Evolutionary conservation across 768 basidiomycete species (phyloP).

Genomic region (Lyophyllum shimeji): DNA sequence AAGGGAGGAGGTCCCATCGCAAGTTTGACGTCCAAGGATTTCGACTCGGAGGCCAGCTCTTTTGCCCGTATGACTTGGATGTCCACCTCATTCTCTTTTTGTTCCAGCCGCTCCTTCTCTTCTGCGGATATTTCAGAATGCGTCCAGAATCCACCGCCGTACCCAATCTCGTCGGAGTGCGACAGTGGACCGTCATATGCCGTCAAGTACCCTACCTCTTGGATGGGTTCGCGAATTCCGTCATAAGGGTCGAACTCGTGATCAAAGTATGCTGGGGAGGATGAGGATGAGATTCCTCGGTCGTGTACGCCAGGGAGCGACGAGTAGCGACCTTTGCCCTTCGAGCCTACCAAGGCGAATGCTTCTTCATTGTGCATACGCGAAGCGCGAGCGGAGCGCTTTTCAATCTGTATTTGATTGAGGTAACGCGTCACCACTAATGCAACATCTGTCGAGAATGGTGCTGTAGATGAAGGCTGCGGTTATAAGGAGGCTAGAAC

Average conservation of each 20-base stretch:
- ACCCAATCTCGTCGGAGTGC: slow-evolving; percentile 27
- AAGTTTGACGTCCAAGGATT: slow-evolving; percentile 12
- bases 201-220: slow-evolving; percentile 4
- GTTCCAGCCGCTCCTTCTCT: slow-evolving; percentile 30
- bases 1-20: slow-evolving; percentile 6
- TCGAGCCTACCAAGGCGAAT: slow-evolving; percentile 30
- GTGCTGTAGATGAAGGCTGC: background rate
- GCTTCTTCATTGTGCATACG: slow-evolving; percentile 35
- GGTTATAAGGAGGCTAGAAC: background rate
- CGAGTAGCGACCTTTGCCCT: slow-evolving; percentile 25
- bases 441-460: slow-evolving; percentile 41
- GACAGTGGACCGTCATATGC: slow-evolving; percentile 10
- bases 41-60: slow-evolving; percentile 13
- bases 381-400: slow-evolving; percentile 38
- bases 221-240: slow-evolving; percentile 22
- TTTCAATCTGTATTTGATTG: slow-evolving; percentile 50
- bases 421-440: slow-evolving; percentile 55
- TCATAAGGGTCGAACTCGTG: slow-evolving; percentile 41
- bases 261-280: slow-evolving; percentile 12
- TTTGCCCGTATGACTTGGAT: slow-evolving; percentile 1
- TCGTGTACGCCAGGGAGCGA: slow-evolving; percentile 19
- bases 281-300: slow-evolving; percentile 1
- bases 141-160: slow-evolving; percentile 38
- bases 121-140: slow-evolving; percentile 30
- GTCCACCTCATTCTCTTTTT: slow-evolving; percentile 15